A percentile compares a stretch with the other conserved stretches of the same genome.
Conservation (phyloP, 352 stramenopile species). For the Globisporangium camurandrum region DNA sequence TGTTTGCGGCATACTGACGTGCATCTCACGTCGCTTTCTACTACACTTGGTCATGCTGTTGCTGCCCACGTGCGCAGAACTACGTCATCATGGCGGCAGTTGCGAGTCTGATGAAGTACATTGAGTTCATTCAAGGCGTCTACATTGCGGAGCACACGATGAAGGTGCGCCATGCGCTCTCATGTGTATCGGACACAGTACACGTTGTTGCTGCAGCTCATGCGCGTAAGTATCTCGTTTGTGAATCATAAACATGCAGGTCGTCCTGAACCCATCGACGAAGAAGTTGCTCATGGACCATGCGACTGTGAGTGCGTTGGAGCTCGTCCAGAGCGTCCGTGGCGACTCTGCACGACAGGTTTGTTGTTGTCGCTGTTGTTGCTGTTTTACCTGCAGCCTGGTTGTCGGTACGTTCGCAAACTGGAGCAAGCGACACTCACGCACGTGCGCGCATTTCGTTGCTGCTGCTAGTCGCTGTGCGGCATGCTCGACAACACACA, state of each 20-base stretch:
- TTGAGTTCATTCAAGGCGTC: slow-evolving; percentile 83
- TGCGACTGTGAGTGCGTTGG: slow-evolving; percentile 62
- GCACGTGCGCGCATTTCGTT: neutral
- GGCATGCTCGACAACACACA: slow-evolving; percentile 73
- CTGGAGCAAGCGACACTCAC: too few relatives aligned
- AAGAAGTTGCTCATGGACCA: slow-evolving; percentile 80
- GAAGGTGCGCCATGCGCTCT: too few relatives aligned
- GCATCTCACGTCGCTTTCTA: too few relatives aligned
- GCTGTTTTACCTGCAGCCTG: too few relatives aligned
- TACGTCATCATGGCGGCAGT: slow-evolving; percentile 80
- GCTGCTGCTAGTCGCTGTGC: slow-evolving; percentile 21
- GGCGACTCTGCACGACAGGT: slow-evolving; percentile 52
- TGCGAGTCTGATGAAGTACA: slow-evolving; percentile 77
- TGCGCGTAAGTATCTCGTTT: too few relatives aligned
- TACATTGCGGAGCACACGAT: slow-evolving; percentile 79
- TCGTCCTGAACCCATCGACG: slow-evolving; percentile 66
- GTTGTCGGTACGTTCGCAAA: too few relatives aligned
- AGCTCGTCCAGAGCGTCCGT: slow-evolving; percentile 56
- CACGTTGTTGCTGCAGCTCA: too few relatives aligned
- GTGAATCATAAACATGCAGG: too few relatives aligned
- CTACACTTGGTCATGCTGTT: too few relatives aligned
- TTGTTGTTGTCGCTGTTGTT: too few relatives aligned
- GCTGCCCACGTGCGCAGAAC: too few relatives aligned
- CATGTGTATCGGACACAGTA: too few relatives aligned
- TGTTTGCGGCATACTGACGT: neutral